These are phyloP conservation scores for Diddensiella caesifluorescens DNA, from an alignment of 805 yeast species.

Conservation along the genomic window DNA sequence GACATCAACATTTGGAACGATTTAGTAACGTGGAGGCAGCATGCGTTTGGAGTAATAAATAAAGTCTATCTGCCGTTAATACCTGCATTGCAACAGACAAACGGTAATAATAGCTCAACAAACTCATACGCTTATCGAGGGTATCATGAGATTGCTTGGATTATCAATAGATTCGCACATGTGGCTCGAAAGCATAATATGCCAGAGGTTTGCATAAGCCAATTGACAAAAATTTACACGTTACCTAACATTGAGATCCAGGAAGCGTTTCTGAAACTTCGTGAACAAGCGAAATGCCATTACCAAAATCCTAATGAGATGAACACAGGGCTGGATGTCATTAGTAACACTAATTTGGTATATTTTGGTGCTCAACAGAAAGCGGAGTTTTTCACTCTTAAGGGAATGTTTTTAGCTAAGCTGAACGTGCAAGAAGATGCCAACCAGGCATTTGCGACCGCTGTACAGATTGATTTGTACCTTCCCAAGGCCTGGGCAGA, in stretches of 20 bases:
- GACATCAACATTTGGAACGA: conserved; percentile 98
- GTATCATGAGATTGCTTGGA: conserved; percentile 99
- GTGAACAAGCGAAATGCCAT: conserved; percentile 98
- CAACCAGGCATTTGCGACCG: conserved; percentile 95
- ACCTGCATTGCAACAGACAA: conserved; percentile 68
- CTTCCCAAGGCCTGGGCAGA: conserved; percentile 99
- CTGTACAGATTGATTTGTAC: conserved; percentile 91
- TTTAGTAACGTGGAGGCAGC: conserved; percentile 96
- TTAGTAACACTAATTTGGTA: conserved; percentile 90
- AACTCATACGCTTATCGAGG: conserved; percentile 96
- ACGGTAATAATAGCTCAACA: conserved; percentile 44
- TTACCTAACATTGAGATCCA: conserved; percentile 97
- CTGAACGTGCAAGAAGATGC: conserved; percentile 90
- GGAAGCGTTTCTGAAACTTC: conserved; percentile 89
- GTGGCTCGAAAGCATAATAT: conserved; percentile 95
- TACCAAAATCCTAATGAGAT: conserved; percentile 86
- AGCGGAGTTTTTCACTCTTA: conserved; percentile 94
- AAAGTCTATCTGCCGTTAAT: conserved; percentile 89
- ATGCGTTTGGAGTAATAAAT: conserved; percentile 93
- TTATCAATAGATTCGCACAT: conserved; percentile 94
- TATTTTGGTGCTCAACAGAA: conserved; percentile 97
- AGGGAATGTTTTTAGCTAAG: conserved; percentile 96
- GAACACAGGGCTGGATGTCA: conserved; percentile 93
- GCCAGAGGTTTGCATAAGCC: conserved; percentile 94
- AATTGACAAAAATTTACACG: conserved; percentile 87